Evolutionary conservation across 805 yeast genomes (phyloP), one percentile per base, ranked within the genome.

Genomic region (Sugiyamaella americana): DNA sequence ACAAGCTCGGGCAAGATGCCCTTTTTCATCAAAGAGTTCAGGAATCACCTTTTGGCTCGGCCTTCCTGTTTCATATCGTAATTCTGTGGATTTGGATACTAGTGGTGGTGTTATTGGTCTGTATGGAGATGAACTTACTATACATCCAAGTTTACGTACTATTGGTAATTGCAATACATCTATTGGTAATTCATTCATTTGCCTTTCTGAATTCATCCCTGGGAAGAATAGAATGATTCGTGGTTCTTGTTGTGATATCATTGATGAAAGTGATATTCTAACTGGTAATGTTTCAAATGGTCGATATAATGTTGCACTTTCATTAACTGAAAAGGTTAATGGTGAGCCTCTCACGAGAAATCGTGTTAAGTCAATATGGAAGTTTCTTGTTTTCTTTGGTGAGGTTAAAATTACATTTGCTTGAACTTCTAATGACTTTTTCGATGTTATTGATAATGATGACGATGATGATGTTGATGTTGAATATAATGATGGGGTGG

Each of bases 1-100:
- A 42, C 65, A 61, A 41, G 55, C 56, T 17, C 44, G 41, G 5
- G 63, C 67, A 3, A 64, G 57, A 6, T 50, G 49, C 2, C 58
- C 59, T 1, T 35, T 18, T 8, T 52, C 53, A 48, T 63, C 67
- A 17, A 21, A 38, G 23, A 38, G 23, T 11, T 35, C 37, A 6
- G 37, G 10, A 6, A 35, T 35, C 18, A 35, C 6, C 10, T 21
- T 18, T 35, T 35, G 37, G 18, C 11, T 26, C 11, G 32, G 32
- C 32, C 32, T 8, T 26, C 32, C 32, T 26, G 32, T 26, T 13
- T 26, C 32, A 13, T 26, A 26, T 8, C 11, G 32, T 8, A 26
- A 13, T 8, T 26, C 32, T 8, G 32, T 26, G 32, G 32, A 8
- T 8, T 8, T 8, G 11, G 32, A 26, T 8, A 26, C 32, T n/a